Evolutionary conservation across 2,329 filamentous ascomycete genomes (phyloP), one percentile per base, ranked within the genome.

Genomic region (Chaetomium strumarium): DNA sequence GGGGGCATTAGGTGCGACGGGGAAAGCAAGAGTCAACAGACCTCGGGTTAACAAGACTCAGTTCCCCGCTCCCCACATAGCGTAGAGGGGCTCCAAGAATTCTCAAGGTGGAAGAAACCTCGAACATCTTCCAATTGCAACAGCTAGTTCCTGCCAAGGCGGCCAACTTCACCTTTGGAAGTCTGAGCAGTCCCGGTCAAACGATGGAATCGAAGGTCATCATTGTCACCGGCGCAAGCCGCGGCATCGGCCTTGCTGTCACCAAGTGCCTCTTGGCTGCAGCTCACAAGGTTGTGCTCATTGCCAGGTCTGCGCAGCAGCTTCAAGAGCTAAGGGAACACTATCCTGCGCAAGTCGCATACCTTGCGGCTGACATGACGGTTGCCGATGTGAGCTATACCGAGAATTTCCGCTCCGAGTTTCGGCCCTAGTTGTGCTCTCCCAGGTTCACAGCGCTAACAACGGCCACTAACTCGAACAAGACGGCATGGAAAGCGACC

Each of bases 211-310:
- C 77, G 8, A 87, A 88, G 66, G 83, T 81, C 19, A 80, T 90
- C 63, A 83, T 90, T 55, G 73, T 91, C 33, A 85, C 81, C 2
- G 82, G 82, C 30, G 81, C 81, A 16, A 84, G 80, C 67, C 79
- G 80, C 52, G 82, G 82, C 24, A 78, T 85, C 48, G 82, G 82
- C 44, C 72, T 81, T 11, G 78, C 79, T 54, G 69, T 83, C 8
- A 70, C 79, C 2, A 67, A 75, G 38, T 68, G 73, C 42, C 70
- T 85, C 30, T 68, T 85, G 8, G 63, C 68, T 17, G 71, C 74
- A 39, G 73, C 71, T 0, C 80, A 85, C 68, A 81, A 78, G 52
- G 74, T 85, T 14, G 76, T 85, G 36, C 65, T 83, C 14, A 76
- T 83, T 10, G 80, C 82, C 7, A 72, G 82, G 39, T 78, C 76